Percentiles rank a stretch among this genome's conserved stretches.
These are phyloP conservation scores for Russula emetica DNA, from an alignment of 768 basidiomycete genomes.

Conservation along the genomic window DNA sequence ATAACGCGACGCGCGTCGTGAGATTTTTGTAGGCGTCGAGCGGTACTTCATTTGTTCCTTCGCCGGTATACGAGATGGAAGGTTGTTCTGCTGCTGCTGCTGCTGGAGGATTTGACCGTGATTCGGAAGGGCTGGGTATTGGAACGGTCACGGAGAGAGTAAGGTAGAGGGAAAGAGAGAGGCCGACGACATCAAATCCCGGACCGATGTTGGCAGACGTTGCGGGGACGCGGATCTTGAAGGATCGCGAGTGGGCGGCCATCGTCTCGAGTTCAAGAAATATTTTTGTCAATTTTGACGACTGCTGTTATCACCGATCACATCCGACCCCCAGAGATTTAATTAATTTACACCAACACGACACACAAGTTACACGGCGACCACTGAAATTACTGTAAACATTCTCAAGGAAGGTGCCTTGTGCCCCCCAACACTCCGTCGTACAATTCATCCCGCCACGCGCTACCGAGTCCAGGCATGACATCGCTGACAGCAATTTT, in stretches of 20 bases:
- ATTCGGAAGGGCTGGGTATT: constrained; percentile 20
- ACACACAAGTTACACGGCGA: neutral
- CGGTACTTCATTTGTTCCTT: constrained; percentile 88
- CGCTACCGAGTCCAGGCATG: constrained; percentile 44
- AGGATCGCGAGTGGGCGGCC: constrained; percentile 28
- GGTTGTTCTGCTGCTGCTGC: constrained; percentile 40
- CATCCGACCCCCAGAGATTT: too few species aligned
- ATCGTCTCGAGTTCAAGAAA: neutral
- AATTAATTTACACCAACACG: neutral
- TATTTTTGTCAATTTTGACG: neutral
- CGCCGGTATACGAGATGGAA: constrained; percentile 72
- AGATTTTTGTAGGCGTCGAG: constrained; percentile 96
- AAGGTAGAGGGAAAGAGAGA: constrained; percentile 85
- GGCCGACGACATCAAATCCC: constrained; percentile 98
- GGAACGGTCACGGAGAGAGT: constrained; percentile 60
- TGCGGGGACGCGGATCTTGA: constrained; percentile 86
- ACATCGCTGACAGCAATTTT: constrained; percentile 59
- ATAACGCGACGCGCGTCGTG: constrained; percentile 93
- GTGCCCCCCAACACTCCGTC: constrained; percentile 42
- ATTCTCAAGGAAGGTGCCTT: too few species aligned
- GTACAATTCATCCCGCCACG: constrained; percentile 50
- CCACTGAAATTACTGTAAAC: neutral
- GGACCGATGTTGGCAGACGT: constrained; percentile 99
- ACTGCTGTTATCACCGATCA: neutral
- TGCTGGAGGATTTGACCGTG: too few species aligned